A percentile compares a stretch with the other conserved stretches of the same genome.
Evolutionary conservation across 2,329 filamentous ascomycete species (phyloP).

Genomic region (Xylariaceae sp.): DNA sequence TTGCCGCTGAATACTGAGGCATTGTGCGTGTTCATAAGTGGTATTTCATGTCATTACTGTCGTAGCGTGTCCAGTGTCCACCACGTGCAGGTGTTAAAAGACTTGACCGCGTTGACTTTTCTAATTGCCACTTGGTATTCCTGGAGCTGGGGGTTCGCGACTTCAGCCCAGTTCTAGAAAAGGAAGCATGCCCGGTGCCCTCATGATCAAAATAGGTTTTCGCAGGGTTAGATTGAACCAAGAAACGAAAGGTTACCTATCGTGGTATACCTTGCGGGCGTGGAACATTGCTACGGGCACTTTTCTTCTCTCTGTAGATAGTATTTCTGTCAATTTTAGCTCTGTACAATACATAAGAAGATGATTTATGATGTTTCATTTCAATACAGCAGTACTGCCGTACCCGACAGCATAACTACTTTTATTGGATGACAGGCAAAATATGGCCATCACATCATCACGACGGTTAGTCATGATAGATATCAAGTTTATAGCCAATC

Average conservation of each 20-base stretch:
- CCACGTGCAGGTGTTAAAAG: no score
- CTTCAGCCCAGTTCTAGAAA: constrained; percentile 8
- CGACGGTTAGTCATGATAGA: not conserved
- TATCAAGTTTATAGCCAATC: not conserved
- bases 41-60: no score
- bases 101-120: no score
- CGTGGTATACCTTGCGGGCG: no score
- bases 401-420: not conserved
- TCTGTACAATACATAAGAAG: no score
- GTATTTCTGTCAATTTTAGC: not conserved
- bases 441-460: no score
- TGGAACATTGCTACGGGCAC: not conserved
- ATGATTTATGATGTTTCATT: no score
- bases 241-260: no score
- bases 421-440: no score
- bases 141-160: constrained; percentile 6
- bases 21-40: constrained; percentile 9
- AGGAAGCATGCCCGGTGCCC: constrained; percentile 12
- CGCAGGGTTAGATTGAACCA: no score
- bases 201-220: constrained; percentile 13
- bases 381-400: not conserved
- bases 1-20: not conserved
- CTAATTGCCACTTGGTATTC: constrained; percentile 10
- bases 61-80: no score
- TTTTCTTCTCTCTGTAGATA: not conserved